Conservation (phyloP, 495 filamentous ascomycete species). For the Aspergillus wentii region DNA sequence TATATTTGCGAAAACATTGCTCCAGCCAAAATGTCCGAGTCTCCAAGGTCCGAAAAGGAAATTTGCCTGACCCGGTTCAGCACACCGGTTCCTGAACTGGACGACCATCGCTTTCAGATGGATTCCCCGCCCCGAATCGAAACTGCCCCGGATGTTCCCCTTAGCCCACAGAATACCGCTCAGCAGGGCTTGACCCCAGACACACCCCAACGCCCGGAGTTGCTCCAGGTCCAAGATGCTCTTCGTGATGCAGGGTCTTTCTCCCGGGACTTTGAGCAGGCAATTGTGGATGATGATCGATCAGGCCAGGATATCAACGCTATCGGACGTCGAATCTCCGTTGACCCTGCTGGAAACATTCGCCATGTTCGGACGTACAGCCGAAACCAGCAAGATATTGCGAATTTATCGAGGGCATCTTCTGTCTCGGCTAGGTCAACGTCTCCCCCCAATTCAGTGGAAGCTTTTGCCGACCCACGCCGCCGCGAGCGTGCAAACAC, state of each 20-base stretch:
- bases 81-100: constrained; percentile 81
- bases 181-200: constrained; percentile 22
- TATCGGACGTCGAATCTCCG: constrained; percentile 34
- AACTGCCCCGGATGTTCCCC: constrained; percentile 32
- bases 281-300: constrained; percentile 74
- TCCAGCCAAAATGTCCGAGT: constrained; percentile 53
- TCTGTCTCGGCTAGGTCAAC: constrained; percentile 62
- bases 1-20: no score
- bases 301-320: constrained; percentile 36
- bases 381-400: constrained; percentile 38
- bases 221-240: constrained; percentile 47
- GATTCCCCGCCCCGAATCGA: constrained; percentile 58
- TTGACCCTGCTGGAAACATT: constrained; percentile 32
- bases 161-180: constrained; percentile 35
- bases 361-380: constrained; percentile 35
- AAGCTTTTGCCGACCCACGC: constrained; percentile 82
- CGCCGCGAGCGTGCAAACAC: constrained; percentile 64
- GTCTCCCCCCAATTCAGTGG: constrained; percentile 94
- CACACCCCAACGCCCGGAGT: constrained; percentile 34
- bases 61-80: constrained; percentile 56
- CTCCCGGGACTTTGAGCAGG: constrained; percentile 73
- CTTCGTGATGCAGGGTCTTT: constrained; percentile 44
- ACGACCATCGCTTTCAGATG: constrained; percentile 85
- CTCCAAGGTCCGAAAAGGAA: constrained; percentile 56
- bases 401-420: constrained; percentile 42